Base-by-base conservation (phyloP, 805 yeast species). In the Spathaspora sp. region DNA sequence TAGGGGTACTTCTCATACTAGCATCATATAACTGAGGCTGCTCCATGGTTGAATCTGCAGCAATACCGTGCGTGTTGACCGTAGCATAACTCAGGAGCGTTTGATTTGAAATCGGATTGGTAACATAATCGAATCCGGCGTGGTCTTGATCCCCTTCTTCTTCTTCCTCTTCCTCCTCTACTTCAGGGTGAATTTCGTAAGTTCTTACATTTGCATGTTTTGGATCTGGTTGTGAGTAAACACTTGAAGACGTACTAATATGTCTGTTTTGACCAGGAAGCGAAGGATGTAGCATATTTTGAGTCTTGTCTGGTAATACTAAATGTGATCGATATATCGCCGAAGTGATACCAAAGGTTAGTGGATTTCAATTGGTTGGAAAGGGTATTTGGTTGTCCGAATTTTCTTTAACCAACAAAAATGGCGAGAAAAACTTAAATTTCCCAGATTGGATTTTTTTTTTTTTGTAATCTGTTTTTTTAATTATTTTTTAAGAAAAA, bases 231-330 rank as follows among this genome's bases (percentile, higher is more conserved):
- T 69, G 55, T 18, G 73, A 67, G 51, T 72, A 72, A 14, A 70
- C 71, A 46, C 75, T 69, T 5, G 75, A 70, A 2, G 75, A 58
- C 9, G 68, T 60, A 47, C 75, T 69, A 49, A 61, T 53, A 49
- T 69, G 73, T 32, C 46, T 51, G 10, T 42, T 50, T 31, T 48
- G 42, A 19, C 19, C 44, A 42, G 28, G 44, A n/a, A 39, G 39
- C 20, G 20, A 14, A n/a, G 47, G 40, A 23, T 29, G 38, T 35
- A 35, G 14, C 40, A 35, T 35, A 35, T n/a, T 7, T 32, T 28
- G 29, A 28, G 9, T 28, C 9, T 29, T 9, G 11, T 29, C 11
- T 7, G 40, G 40, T 35, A 35, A 16, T 35, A 35, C 38, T 32
- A n/a, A n/a, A n/a, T n/a, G n/a, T n/a, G n/a, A n/a, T n/a, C n/a